Conservation (phyloP, 768 basidiomycete species). For the Psilocybe cyanescens region DNA sequence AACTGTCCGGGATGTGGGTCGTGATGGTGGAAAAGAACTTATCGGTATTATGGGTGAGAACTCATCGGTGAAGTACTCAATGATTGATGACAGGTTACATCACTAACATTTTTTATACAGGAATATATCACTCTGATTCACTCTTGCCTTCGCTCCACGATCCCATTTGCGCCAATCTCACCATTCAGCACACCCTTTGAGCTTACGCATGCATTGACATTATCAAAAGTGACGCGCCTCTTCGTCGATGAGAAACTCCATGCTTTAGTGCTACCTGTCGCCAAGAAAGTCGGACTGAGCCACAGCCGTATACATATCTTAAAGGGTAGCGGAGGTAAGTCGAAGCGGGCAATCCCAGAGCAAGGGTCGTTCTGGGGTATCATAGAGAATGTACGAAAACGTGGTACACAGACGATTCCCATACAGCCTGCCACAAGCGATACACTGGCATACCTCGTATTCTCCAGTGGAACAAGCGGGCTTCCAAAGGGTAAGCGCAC, state of each 20-base stretch:
- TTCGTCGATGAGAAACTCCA: slow-evolving; percentile 39
- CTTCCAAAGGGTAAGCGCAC: slow-evolving; percentile 63
- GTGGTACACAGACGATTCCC: slow-evolving; percentile 40
- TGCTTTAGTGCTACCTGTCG: slow-evolving; percentile 32
- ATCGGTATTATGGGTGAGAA: slow-evolving; percentile 76
- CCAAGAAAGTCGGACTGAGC: slow-evolving; percentile 38
- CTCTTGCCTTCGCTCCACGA: slow-evolving; percentile 31
- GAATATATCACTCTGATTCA: slow-evolving; percentile 38
- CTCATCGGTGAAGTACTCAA: slow-evolving; percentile 51
- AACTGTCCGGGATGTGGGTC: slow-evolving; percentile 34
- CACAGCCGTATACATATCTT: slow-evolving; percentile 52
- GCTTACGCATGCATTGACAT: slow-evolving; percentile 34
- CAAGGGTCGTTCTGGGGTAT: slow-evolving; percentile 47
- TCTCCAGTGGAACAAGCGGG: slow-evolving; percentile 81
- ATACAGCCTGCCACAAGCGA: slow-evolving; percentile 50
- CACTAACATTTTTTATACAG: slow-evolving; percentile 18
- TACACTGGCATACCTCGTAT: slow-evolving; percentile 71
- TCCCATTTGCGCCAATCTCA: slow-evolving; percentile 37
- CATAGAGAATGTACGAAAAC: slow-evolving; percentile 39
- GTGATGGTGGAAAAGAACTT: slow-evolving; percentile 44
- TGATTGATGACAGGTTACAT: background rate
- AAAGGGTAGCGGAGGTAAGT: slow-evolving; percentile 35
- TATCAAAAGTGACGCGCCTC: slow-evolving; percentile 35
- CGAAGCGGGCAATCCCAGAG: slow-evolving; percentile 32
- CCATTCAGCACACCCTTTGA: slow-evolving; percentile 41